A percentile compares a stretch with the other conserved stretches of the same genome.
These are phyloP conservation scores for Fusarium setosum DNA, from an alignment of 2,329 filamentous ascomycete genomes.

Conservation along the genomic window DNA sequence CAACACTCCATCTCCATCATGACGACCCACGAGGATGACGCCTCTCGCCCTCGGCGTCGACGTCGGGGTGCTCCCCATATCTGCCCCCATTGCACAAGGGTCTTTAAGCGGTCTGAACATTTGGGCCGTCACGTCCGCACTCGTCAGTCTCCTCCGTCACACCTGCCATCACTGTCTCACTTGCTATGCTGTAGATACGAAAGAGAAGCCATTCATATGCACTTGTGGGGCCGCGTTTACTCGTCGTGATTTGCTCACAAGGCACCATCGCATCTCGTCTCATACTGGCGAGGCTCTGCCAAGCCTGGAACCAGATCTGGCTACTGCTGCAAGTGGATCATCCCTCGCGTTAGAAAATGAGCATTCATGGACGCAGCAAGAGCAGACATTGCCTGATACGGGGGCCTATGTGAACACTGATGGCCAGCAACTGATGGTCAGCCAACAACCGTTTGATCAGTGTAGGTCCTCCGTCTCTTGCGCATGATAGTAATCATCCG, in stretches of 20 bases:
- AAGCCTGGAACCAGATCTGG: constrained; percentile 34
- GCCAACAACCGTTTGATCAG: neutral
- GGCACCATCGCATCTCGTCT: constrained; percentile 54
- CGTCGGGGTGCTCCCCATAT: constrained; percentile 36
- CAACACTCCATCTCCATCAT: constrained; percentile 9
- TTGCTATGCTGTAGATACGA: constrained; percentile 51
- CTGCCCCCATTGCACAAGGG: constrained; percentile 56
- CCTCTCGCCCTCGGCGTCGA: constrained; percentile 6
- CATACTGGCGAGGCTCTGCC: constrained; percentile 45
- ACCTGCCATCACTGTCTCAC: neutral
- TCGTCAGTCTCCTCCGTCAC: constrained; percentile 47
- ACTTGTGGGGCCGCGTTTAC: constrained; percentile 58
- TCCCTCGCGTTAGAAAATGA: constrained; percentile 8
- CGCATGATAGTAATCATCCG: neutral
- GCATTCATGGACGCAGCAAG: constrained; percentile 8
- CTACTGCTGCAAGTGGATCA: neutral
- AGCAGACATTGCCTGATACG: neutral
- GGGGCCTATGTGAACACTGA: neutral
- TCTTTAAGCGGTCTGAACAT: constrained; percentile 59
- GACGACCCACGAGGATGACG: neutral
- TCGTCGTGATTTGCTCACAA: constrained; percentile 56
- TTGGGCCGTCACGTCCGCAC: constrained; percentile 59
- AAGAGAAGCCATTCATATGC: constrained; percentile 60
- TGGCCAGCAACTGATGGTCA: neutral
- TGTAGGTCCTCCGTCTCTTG: neutral